Percentiles rank a stretch among this genome's conserved stretches.
These are phyloP conservation scores for Lophiotrema nucula DNA, from an alignment of 495 filamentous ascomycete species.

Conservation along the genomic window DNA sequence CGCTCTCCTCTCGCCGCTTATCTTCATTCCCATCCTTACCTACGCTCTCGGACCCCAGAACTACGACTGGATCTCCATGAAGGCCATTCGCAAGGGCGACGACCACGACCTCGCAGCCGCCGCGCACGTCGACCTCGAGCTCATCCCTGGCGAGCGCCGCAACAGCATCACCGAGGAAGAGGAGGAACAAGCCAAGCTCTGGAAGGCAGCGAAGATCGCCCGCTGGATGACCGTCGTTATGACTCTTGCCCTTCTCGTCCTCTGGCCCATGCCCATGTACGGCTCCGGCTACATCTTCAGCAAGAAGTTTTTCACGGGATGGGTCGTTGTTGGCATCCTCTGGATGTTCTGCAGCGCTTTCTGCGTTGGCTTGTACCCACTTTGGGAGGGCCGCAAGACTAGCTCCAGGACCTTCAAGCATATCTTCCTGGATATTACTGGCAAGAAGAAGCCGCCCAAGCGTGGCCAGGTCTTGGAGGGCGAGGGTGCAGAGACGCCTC, in stretches of 20 bases:
- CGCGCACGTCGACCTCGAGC: constrained; percentile 70
- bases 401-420: constrained; percentile 62
- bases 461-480: constrained; percentile 28
- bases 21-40: constrained; percentile 80
- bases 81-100: constrained; percentile 76
- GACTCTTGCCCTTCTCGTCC: constrained; percentile 72
- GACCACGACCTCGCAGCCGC: constrained; percentile 71
- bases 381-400: constrained; percentile 75
- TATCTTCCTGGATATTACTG: constrained; percentile 68
- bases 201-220: constrained; percentile 73
- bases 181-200: constrained; percentile 64
- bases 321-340: constrained; percentile 80
- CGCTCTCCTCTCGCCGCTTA: constrained; percentile 73
- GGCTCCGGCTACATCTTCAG: constrained; percentile 83
- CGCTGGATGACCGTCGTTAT: constrained; percentile 72
- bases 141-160: constrained; percentile 56
- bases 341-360: constrained; percentile 77
- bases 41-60: constrained; percentile 70
- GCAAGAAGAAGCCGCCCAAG: constrained; percentile 48
- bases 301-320: constrained; percentile 89
- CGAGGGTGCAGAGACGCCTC: constrained; percentile 34
- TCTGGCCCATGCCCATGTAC: constrained; percentile 97
- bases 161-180: constrained; percentile 45
- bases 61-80: constrained; percentile 91
- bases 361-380: constrained; percentile 73